phyloP scores from a whole-genome alignment of 2,329 filamentous ascomycete species.

The Phyllosticta capitalensis region DNA sequence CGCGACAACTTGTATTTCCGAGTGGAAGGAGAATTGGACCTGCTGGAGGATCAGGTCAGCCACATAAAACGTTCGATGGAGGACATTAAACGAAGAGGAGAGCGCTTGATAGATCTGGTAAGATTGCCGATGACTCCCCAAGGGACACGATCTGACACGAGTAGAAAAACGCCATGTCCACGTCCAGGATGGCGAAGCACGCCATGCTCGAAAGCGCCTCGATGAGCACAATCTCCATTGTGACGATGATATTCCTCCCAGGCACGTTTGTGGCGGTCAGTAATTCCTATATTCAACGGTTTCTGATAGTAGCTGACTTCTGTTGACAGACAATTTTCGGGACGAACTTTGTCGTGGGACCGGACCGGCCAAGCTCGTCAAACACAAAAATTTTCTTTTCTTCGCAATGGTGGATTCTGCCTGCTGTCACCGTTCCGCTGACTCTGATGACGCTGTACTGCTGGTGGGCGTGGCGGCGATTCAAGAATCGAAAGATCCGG shows the following conservation, averaged over 20 bases:
- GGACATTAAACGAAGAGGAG: constrained; percentile 1
- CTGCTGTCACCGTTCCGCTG: too few species aligned
- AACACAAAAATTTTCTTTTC: too few species aligned
- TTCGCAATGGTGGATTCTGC: too few species aligned
- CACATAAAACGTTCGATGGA: constrained; percentile 9
- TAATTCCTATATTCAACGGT: too few species aligned
- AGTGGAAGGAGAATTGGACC: constrained; percentile 9
- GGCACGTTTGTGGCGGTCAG: not conserved
- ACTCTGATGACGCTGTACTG: too few species aligned
- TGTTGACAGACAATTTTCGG: too few species aligned
- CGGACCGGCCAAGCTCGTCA: too few species aligned
- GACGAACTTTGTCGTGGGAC: too few species aligned
- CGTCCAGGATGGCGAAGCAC: constrained; percentile 10
- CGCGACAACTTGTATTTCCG: constrained; percentile 4
- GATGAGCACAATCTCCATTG: constrained; percentile 10
- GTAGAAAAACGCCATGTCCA: constrained; percentile 10
- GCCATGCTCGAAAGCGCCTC: constrained; percentile 12
- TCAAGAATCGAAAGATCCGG: too few species aligned
- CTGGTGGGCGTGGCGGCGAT: too few species aligned
- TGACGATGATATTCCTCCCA: constrained; percentile 8
- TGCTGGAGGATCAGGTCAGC: constrained; percentile 8
- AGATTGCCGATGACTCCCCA: constrained; percentile 7
- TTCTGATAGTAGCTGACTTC: too few species aligned
- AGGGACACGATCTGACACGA: too few species aligned
- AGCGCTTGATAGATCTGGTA: constrained; percentile 8